Base-by-base conservation (phyloP, 2,329 filamentous ascomycete genomes). In the Nemania abortiva region DNA sequence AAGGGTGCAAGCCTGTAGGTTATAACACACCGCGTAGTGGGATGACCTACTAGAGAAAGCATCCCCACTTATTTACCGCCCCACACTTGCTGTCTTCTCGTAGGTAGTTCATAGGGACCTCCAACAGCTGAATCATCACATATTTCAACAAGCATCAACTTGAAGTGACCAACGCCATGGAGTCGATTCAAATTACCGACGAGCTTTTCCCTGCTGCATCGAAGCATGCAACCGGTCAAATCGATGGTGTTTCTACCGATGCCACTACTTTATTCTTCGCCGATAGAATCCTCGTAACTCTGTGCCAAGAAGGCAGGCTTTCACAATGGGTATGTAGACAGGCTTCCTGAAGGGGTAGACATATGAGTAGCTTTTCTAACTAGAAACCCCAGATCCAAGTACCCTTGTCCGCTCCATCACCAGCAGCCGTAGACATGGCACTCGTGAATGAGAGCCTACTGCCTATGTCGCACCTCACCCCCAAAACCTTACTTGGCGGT, bases 201-300 rank as follows among this genome's bases (percentile, higher is more conserved):
- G 85, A 88, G n/a, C 82, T 88, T 0, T 97, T 93, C 75, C 92
- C 93, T 18, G 91, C 90, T 3, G 82, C 83, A 11, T 90, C 88
- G 2, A 90, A 86, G 60, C 84, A 85, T 69, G 85, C 84, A 15
- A 84, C 85, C 1, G 90, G 91, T 2, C 78, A 84, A 2, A 88
- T 98, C 70, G 89, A 91, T 70, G 90, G 89, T 34, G 80, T 91
- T 24, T 80, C 86, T 42, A 98, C 96, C 1, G 89, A 94, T 72
- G 90, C 93, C 39, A 90, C 89, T 47, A 86, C 87, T 11, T 84
- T 94, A 63, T 89, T 86, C 75, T 98, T 98, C 81, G 87, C 90
- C 9, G 96, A 98, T 86, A 97, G 94, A 81, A 94, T 99, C 75
- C 83, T 99, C 75, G 84, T 99, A 71, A 98, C 94, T 0, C 87